Conservation (phyloP, 2,329 filamentous ascomycete genomes). For the Fusarium subtropicale region DNA sequence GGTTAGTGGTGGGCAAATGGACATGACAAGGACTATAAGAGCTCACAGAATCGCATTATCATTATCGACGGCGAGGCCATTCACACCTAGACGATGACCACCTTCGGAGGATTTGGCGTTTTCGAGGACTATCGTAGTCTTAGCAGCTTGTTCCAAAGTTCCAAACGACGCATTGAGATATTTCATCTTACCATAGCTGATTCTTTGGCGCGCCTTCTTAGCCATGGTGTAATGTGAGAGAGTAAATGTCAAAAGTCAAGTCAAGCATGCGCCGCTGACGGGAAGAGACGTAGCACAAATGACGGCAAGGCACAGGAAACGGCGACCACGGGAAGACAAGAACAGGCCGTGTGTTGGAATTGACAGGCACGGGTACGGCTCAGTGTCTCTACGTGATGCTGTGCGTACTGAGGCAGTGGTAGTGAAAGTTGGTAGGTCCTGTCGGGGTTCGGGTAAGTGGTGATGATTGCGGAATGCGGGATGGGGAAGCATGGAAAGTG, state of each 20-base stretch:
- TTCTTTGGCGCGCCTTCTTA: conserved; percentile 75
- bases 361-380: background rate
- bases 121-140: conserved; percentile 63
- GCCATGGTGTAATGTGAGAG: conserved; percentile 61
- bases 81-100: conserved; percentile 93
- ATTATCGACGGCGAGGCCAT: conserved; percentile 89
- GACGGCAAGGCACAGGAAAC: conserved; percentile 32
- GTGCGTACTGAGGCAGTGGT: conserved; percentile 7
- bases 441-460: conserved; percentile 15
- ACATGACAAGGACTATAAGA: conserved; percentile 7
- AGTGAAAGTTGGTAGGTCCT: conserved; percentile 20
- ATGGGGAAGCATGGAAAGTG: conserved; percentile 43
- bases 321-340: conserved; percentile 4
- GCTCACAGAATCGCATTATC: conserved; percentile 87
- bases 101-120: conserved; percentile 70
- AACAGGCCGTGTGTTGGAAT: conserved; percentile 4
- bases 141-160: conserved; percentile 3
- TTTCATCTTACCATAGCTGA: conserved; percentile 71
- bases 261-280: conserved; percentile 34
- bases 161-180: conserved; percentile 1
- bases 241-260: conserved; percentile 21
- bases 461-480: conserved; percentile 42
- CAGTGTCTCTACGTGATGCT: conserved; percentile 1
- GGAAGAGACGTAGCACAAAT: conserved; percentile 31
- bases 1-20: conserved; percentile 27